phyloP scores from a whole-genome alignment of 305 asterid species.

The Solanum chacoense region DNA sequence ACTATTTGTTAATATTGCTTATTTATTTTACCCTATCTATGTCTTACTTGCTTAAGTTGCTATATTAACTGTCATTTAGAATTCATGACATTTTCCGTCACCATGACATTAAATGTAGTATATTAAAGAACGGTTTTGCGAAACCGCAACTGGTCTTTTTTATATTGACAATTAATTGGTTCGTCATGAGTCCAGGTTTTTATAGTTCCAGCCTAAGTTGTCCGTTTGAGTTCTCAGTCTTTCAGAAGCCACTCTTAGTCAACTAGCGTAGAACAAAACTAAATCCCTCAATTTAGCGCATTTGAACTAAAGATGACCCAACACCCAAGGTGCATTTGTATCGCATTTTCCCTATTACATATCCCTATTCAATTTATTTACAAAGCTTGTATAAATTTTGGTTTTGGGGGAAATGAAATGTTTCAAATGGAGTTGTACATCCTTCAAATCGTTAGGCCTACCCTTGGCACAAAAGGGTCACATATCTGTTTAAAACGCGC shows the following conservation, averaged over 20 bases:
- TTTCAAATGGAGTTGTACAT: too few relatives aligned
- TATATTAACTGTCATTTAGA: not conserved
- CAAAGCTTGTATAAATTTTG: too few relatives aligned
- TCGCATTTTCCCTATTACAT: too few relatives aligned
- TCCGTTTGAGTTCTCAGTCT: too few relatives aligned
- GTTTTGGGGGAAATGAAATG: too few relatives aligned
- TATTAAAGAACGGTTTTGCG: not conserved
- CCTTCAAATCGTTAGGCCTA: too few relatives aligned
- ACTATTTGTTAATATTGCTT: too few relatives aligned
- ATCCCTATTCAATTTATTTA: too few relatives aligned
- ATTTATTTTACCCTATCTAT: not conserved
- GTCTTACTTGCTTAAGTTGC: not conserved
- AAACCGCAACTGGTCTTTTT: fast-evolving
- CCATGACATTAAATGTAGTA: not conserved
- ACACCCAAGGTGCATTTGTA: not conserved
- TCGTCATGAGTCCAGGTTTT: not conserved
- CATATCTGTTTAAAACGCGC: too few relatives aligned
- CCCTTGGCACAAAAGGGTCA: too few relatives aligned
- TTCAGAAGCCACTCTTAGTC: not conserved
- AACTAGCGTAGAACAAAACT: not conserved
- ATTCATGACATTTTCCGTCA: too few relatives aligned
- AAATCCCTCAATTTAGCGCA: not conserved
- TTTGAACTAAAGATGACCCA: not conserved
- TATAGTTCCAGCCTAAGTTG: not conserved
- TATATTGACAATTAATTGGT: not conserved